A percentile compares a stretch with the other conserved stretches of the same genome.
Conservation (phyloP, 129 eudicot species). For the Smallanthus sonchifolius region DNA sequence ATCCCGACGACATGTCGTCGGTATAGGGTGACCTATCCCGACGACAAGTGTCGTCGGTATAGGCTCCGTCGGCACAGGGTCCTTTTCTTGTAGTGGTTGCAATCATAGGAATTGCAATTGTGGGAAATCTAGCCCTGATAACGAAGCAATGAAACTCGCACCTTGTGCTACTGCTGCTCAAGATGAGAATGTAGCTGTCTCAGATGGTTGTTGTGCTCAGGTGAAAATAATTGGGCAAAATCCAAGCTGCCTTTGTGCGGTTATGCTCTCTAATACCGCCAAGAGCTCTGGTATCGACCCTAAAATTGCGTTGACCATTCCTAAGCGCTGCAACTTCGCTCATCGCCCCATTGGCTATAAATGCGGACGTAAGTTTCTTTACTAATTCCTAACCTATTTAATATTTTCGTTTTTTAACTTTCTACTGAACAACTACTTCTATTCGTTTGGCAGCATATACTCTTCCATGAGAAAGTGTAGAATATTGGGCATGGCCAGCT, state of each 20-base stretch:
- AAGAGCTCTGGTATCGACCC: constrained; percentile 44
- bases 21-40: too few relatives aligned
- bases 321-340: constrained; percentile 53
- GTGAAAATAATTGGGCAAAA: constrained; percentile 44
- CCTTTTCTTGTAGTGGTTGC: too few relatives aligned
- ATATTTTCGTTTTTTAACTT: not conserved
- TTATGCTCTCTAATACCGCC: constrained; percentile 45
- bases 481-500: not conserved
- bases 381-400: not conserved
- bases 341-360: constrained; percentile 55
- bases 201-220: constrained; percentile 36
- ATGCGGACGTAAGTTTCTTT: constrained; percentile 43
- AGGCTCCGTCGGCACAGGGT: too few relatives aligned
- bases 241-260: constrained; percentile 59
- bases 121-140: constrained; percentile 40
- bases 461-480: constrained; percentile 33
- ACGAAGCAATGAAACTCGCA: constrained; percentile 46
- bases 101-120: constrained; percentile 26
- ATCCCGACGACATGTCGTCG: too few relatives aligned
- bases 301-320: constrained; percentile 47
- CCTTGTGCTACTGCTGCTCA: constrained; percentile 53
- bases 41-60: too few relatives aligned
- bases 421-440: not conserved
- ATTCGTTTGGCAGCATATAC: constrained; percentile 50
- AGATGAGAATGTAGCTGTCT: constrained; percentile 37